Conservation (phyloP, 495 filamentous ascomycete genomes). For the Lindgomyces ingoldianus region DNA sequence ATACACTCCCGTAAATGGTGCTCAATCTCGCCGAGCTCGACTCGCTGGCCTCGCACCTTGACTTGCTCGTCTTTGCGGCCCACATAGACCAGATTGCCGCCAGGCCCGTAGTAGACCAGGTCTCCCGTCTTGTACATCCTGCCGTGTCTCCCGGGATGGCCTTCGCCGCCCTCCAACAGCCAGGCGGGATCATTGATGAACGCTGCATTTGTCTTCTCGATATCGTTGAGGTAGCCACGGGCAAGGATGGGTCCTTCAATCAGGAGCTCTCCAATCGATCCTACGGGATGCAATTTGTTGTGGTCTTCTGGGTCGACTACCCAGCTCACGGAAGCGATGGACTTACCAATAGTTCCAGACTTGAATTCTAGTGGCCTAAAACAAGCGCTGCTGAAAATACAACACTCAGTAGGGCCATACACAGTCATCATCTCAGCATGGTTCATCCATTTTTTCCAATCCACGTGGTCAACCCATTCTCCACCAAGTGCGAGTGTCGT, state of each 20-base stretch:
- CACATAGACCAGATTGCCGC: too few relatives aligned
- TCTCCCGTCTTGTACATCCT: too few relatives aligned
- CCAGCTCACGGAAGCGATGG: slow-evolving; percentile 16
- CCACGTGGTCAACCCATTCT: neutral
- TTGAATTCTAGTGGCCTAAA: slow-evolving; percentile 30
- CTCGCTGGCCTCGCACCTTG: too few relatives aligned
- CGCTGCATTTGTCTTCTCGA: neutral
- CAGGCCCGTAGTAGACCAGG: too few relatives aligned
- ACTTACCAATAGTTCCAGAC: slow-evolving; percentile 47
- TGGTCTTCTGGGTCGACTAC: slow-evolving; percentile 42
- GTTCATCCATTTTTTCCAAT: neutral
- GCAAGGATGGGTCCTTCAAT: slow-evolving; percentile 45
- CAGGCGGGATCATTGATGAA: neutral
- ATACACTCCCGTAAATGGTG: too few relatives aligned
- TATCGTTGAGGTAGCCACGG: neutral
- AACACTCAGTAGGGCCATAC: neutral
- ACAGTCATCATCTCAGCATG: neutral
- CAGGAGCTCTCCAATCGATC: slow-evolving; percentile 51
- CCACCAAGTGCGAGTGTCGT: neutral
- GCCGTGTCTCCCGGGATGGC: too few relatives aligned
- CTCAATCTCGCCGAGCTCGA: too few relatives aligned
- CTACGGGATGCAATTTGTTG: slow-evolving; percentile 40
- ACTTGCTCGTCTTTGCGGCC: too few relatives aligned
- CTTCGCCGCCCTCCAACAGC: neutral
- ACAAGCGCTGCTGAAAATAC: slow-evolving; percentile 23